phyloP scores from a whole-genome alignment of 2,329 filamentous ascomycete genomes.

The Lachnellula suecica region DNA sequence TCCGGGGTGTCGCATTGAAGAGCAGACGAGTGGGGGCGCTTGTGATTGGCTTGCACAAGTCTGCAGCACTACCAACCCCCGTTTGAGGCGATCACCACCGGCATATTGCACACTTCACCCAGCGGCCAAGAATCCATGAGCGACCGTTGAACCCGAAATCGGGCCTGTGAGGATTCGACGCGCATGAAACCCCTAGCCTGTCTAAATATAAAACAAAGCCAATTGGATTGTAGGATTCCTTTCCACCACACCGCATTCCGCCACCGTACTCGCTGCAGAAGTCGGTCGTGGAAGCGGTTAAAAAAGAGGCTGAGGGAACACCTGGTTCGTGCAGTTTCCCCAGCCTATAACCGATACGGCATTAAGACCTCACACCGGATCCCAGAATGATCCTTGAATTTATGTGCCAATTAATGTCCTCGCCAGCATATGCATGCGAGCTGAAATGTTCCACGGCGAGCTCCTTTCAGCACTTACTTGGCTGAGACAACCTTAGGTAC shows the following conservation, averaged over 20 bases:
- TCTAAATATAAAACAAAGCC: background rate
- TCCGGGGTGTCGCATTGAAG: background rate
- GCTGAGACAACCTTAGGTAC: too few species aligned
- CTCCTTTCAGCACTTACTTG: too few species aligned
- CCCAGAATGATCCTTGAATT: background rate
- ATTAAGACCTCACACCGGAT: background rate
- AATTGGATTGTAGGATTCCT: background rate
- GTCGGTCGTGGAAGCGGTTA: background rate
- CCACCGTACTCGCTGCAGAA: too few species aligned
- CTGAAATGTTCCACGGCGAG: too few species aligned
- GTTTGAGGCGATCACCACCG: background rate
- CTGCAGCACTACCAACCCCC: background rate
- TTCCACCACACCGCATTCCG: background rate
- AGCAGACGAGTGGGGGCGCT: background rate
- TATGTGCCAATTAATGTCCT: too few species aligned
- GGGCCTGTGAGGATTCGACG: background rate
- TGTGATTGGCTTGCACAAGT: background rate
- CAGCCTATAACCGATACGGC: background rate
- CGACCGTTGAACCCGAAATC: background rate
- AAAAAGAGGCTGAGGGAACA: background rate
- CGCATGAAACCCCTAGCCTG: background rate
- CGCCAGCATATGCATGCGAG: too few species aligned
- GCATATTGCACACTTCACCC: background rate
- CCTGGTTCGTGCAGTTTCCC: background rate
- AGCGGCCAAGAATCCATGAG: background rate